These are phyloP conservation scores for Cupressus sempervirens DNA, from an alignment of 75 land plant genomes.

Conservation along the genomic window DNA sequence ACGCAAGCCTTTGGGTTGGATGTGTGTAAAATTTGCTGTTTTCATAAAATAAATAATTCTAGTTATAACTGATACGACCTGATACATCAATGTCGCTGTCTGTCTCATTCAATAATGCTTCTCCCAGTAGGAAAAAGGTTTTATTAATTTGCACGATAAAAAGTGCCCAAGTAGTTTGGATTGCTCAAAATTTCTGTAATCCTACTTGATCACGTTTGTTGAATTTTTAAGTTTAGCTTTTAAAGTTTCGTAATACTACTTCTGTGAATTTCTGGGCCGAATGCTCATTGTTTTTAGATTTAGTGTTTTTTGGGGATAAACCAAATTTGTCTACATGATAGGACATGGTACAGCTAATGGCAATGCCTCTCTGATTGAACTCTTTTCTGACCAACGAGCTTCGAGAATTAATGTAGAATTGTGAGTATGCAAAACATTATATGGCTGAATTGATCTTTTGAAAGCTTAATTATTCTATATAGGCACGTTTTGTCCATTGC, in stretches of 20 bases:
- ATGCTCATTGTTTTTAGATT: not conserved
- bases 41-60: not conserved
- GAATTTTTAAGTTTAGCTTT: not conserved
- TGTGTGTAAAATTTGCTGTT: not conserved
- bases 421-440: too few relatives aligned
- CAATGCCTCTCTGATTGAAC: not conserved
- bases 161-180: not conserved
- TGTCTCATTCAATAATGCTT: not conserved
- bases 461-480: too few relatives aligned
- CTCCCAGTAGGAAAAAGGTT: not conserved
- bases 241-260: too few relatives aligned
- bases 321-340: not conserved
- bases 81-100: not conserved
- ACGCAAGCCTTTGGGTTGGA: not conserved
- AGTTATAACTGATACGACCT: not conserved
- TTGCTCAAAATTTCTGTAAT: not conserved
- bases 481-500: too few relatives aligned
- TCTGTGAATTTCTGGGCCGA: not conserved
- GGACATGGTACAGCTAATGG: not conserved
- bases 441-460: too few relatives aligned
- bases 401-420: too few relatives aligned
- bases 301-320: not conserved
- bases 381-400: too few relatives aligned
- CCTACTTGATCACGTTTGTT: not conserved
- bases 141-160: too few relatives aligned